Evolutionary conservation across 257 asterid species (phyloP).

Genomic region (Scutellaria galericulata): DNA sequence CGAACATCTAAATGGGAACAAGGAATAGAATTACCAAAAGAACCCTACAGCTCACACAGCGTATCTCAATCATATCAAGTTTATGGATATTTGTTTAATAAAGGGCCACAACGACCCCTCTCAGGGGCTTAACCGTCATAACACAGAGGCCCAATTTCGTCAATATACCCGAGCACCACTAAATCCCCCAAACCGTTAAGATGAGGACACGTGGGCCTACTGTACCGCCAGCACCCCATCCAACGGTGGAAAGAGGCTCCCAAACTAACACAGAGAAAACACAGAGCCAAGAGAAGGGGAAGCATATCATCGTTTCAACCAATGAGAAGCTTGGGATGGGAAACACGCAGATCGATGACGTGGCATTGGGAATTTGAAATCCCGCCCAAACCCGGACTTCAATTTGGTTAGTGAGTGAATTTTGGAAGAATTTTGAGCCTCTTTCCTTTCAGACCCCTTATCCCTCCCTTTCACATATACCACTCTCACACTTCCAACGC

Average conservation of each 20-base stretch:
- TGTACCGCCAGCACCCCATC: conserved; percentile 29
- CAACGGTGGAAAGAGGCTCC: conserved; percentile 44
- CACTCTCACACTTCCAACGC: conserved; percentile 45
- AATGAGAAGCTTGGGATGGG: conserved; percentile 23
- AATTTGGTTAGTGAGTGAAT: conserved; percentile 55
- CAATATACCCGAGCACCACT: conserved; percentile 41
- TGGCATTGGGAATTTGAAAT: conserved; percentile 61
- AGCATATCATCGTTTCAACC: background rate
- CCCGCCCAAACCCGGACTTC: conserved; percentile 99
- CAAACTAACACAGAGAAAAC: conserved; percentile 77
- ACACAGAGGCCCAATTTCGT: conserved; percentile 53
- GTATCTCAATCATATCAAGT: conserved; percentile 45
- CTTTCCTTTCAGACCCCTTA: conserved; percentile 57
- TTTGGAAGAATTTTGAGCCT: conserved; percentile 46
- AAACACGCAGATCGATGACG: conserved; percentile 61
- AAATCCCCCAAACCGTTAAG: conserved; percentile 29
- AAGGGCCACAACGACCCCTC: conserved; percentile 54
- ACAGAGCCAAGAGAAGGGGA: conserved; percentile 52
- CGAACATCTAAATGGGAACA: conserved; percentile 8
- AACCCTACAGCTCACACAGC: conserved; percentile 40
- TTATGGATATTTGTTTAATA: conserved; percentile 46
- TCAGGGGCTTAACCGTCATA: conserved; percentile 54
- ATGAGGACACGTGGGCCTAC: conserved; percentile 44
- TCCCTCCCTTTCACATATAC: conserved; percentile 50
- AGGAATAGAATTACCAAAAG: conserved; percentile 25